These are phyloP conservation scores for Ustilago cynodontis DNA, from an alignment of 1,284 basidiomycete species.

Conservation along the genomic window DNA sequence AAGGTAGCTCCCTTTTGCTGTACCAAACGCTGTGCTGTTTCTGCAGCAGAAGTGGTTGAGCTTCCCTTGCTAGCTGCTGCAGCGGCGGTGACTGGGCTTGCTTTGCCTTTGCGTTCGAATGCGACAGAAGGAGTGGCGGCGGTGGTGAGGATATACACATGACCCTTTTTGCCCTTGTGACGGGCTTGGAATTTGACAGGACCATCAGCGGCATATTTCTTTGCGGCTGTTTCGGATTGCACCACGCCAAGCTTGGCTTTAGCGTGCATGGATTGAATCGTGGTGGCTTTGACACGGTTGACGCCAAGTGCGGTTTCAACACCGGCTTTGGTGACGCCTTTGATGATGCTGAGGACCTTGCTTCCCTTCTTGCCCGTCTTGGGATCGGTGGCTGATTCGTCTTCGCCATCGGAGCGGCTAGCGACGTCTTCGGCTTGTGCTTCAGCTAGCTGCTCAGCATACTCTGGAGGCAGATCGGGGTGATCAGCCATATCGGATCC, in stretches of 20 bases:
- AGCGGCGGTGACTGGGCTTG: constrained; percentile 27
- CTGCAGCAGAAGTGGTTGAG: constrained; percentile 17
- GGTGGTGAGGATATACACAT: constrained; percentile 65
- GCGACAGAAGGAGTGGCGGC: constrained; percentile 66
- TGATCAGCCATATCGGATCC: constrained; percentile 38
- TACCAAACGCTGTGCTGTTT: constrained; percentile 39
- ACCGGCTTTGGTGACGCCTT: constrained; percentile 61
- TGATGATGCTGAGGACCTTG: constrained; percentile 60
- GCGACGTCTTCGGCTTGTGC: constrained; percentile 52
- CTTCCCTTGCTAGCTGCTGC: constrained; percentile 31
- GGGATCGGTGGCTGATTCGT: constrained; percentile 37
- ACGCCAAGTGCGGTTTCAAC: constrained; percentile 65
- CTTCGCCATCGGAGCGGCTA: constrained; percentile 47
- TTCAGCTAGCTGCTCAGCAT: constrained; percentile 54
- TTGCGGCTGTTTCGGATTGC: constrained; percentile 30
- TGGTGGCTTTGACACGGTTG: constrained; percentile 67
- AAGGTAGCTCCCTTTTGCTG: constrained; percentile 47
- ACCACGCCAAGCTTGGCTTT: constrained; percentile 67
- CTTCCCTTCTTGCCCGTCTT: constrained; percentile 52
- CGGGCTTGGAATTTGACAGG: constrained; percentile 59
- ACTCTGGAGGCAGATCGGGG: constrained; percentile 61
- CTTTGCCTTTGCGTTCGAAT: constrained; percentile 49
- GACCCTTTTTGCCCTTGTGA: constrained; percentile 63
- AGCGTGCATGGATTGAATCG: constrained; percentile 59
- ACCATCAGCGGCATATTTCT: constrained; percentile 36